phyloP scores from a whole-genome alignment of 176 grass and related monocot genomes.

The Microstegium vimineum region DNA sequence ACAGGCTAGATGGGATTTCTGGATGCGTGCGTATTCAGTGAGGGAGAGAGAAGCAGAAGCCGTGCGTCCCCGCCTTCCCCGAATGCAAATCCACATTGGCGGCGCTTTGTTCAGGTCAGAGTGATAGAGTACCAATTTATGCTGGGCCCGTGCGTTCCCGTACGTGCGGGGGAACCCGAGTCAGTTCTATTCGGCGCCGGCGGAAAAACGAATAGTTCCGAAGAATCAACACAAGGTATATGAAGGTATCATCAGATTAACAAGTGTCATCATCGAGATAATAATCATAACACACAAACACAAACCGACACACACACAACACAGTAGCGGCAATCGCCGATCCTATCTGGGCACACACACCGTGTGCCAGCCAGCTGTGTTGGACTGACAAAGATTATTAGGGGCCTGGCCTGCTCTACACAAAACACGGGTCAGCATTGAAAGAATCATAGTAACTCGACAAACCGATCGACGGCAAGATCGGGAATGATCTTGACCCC shows the following conservation, averaged over 20 bases:
- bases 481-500: conserved; percentile 20
- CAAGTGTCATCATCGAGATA: neutral
- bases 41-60: neutral
- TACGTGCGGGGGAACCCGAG: too few relatives aligned
- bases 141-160: too few relatives aligned
- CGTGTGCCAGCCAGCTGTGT: conserved; percentile 40
- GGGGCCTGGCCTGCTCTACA: too few relatives aligned
- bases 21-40: neutral
- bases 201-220: too few relatives aligned
- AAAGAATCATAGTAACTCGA: conserved; percentile 18
- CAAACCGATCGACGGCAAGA: conserved; percentile 1
- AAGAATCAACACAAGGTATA: neutral
- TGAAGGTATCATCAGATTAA: neutral
- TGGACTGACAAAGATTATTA: conserved; percentile 14
- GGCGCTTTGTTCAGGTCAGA: too few relatives aligned
- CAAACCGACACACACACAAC: neutral
- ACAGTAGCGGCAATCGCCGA: conserved; percentile 3
- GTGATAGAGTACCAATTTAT: too few relatives aligned
- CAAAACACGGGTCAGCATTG: neutral
- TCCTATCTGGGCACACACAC: neutral
- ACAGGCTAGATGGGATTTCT: neutral
- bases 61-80: too few relatives aligned
- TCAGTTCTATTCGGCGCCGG: too few relatives aligned
- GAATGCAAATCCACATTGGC: too few relatives aligned
- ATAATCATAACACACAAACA: neutral